Base-by-base conservation (phyloP, 2,329 filamentous ascomycete species). In the Diplodia mutila region DNA sequence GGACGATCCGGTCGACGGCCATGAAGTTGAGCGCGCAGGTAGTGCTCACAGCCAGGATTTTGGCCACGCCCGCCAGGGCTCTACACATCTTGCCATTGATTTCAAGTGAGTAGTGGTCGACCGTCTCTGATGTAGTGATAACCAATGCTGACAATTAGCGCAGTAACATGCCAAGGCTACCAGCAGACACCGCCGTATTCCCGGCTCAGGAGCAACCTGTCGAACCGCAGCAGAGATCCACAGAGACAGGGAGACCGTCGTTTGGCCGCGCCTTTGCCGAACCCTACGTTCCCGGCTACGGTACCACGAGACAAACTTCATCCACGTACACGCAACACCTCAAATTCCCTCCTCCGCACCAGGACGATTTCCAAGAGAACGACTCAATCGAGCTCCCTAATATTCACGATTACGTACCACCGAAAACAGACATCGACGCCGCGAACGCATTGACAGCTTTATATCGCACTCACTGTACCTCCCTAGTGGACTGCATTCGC, bases 401-500 rank as follows among this genome's bases (percentile, higher is more conserved):
- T 61, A 96, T 99, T 72, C 88, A 92, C 70, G 84, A 87, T 5
- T 97, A 93, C 75, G 84, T 97, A 2, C 94, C 94, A 1, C 80
- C 82, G 2, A 91, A 91, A 67, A 97, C 94, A 7, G 95, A 99
- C 77, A 84, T 87, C 0, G 94, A 98, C 75, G 91, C 93, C 8
- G 94, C 93, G 29, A 91, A 91, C 73, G 94, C 93, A 4, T 83
- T 99, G 25, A 88, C 89, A 46, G 94, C 94, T 4, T 85, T 98
- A 27, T 99, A 99, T 76, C 89, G 93, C 61, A 95, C 94, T 2
- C 94, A 98, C 76, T 97, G 94, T 77, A 97, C 95, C 16, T 97
- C 94, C 0, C 86, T 99, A 5, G 91, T 99, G 37, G 95, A 99
- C 79, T 94, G 93, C 73, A 93, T 99, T 69, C 91, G 95, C 34